Base-by-base conservation (phyloP, 306 rosid species). In the Quercus alba region DNA sequence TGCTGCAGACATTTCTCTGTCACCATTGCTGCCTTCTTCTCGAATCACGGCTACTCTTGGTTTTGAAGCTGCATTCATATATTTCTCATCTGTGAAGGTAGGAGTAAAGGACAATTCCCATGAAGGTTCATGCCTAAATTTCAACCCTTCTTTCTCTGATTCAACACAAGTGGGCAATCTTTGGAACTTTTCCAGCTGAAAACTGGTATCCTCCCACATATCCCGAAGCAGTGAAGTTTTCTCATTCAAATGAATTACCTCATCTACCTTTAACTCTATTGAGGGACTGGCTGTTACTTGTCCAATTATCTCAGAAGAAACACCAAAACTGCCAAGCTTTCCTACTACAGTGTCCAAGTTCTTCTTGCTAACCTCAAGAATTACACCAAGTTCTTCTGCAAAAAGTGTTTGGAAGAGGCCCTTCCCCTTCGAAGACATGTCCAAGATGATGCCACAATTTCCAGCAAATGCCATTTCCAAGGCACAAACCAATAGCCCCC, bases 1-100 rank as follows among this genome's bases (percentile, higher is more conserved):
- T 1, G 97, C 97, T n/a, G 94, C 97, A 75, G 98, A 85, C 98
- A 94, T 94, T 87, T 94, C 97, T 75, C 94, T 81, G 67, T 94
- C 97, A 62, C 98, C 98, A 26, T 94, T 94, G 92, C 97, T 92
- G 31, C 97, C 98, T 89, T 94, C 97, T 88, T 94, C 98, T 82
- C 97, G 89, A 67, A 92, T 89, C 85, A 94, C 90, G 6, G 97
- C 98, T 79, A 94, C 94, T 75, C 88, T 90, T 18, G 97, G 98
- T 83, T 92, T 94, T 21, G 54, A 35, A 51, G 89, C 61, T 28
- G 88, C 83, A 84, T 70, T 73, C 89, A 88, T 64, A 79, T 80
- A 85, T 70, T 85, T 94, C 14, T 84, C 86, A 49, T 88, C 86
- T 9, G 98, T 94, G 78, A 85, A 86, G 81, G 90, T 81, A 71